Percentiles rank a stretch among this genome's conserved stretches.
These are phyloP conservation scores for Komagataella ulmi DNA, from an alignment of 805 yeast genomes.

Conservation along the genomic window DNA sequence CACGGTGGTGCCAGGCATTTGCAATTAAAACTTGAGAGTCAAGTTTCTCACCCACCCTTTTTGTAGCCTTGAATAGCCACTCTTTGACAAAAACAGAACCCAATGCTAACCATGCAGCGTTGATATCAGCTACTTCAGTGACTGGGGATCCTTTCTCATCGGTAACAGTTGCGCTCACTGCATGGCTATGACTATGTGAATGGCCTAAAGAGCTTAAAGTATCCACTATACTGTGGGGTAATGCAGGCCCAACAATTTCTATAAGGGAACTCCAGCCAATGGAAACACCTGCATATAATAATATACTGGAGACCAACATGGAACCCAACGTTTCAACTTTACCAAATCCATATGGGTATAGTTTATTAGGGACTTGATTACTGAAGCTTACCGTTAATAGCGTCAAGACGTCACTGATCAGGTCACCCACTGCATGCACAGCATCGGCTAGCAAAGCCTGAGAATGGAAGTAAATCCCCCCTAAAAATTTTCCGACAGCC, in stretches of 20 bases:
- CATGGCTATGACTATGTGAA: conserved; percentile 40
- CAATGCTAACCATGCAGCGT: conserved; percentile 94
- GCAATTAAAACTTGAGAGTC: conserved; percentile 88
- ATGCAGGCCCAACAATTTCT: conserved; percentile 49
- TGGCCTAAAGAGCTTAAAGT: conserved; percentile 33
- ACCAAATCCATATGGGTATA: conserved; percentile 83
- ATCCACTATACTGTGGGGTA: conserved; percentile 52
- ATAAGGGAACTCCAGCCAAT: conserved; percentile 80
- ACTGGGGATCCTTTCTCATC: conserved; percentile 3
- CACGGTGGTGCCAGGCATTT: conserved; percentile 98
- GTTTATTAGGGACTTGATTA: conserved; percentile 36
- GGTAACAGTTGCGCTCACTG: conserved; percentile 7
- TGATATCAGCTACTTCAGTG: conserved; percentile 43
- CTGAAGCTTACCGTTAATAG: conserved; percentile 79
- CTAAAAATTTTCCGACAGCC: conserved; percentile 78
- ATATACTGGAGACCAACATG: conserved; percentile 69
- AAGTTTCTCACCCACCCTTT: conserved; percentile 60
- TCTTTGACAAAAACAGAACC: conserved; percentile 83
- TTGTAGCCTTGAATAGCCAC: conserved; percentile 74
- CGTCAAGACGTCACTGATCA: conserved; percentile 82
- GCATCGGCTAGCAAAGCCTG: conserved; percentile 93
- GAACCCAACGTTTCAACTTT: conserved; percentile 90
- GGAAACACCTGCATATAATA: conserved; percentile 77
- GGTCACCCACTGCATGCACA: conserved; percentile 82
- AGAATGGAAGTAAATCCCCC: conserved; percentile 88